A percentile compares a stretch with the other conserved stretches of the same genome.
phyloP scores from a whole-genome alignment of 2,329 filamentous ascomycete species.

The Cercospora sp. region DNA sequence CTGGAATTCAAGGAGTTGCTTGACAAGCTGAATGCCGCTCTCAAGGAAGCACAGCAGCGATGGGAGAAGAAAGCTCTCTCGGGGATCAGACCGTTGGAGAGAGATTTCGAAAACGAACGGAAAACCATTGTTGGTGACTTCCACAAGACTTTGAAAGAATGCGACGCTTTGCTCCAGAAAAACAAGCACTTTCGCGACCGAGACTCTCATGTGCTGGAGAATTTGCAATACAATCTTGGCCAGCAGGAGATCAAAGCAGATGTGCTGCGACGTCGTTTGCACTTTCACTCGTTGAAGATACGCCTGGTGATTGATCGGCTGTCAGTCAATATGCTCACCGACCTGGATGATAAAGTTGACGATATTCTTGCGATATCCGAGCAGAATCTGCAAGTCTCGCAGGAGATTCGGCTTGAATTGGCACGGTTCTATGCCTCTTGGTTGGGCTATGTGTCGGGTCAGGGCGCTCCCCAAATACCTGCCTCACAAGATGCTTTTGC shows the following conservation, averaged over 20 bases:
- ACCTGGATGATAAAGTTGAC: constrained; percentile 24
- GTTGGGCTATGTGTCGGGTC: constrained; percentile 18
- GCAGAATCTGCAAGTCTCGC: constrained; percentile 16
- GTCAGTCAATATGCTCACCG: constrained; percentile 23
- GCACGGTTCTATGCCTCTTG: constrained; percentile 13
- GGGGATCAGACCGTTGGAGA: constrained; percentile 17
- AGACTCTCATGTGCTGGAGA: constrained; percentile 24
- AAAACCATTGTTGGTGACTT: constrained; percentile 29
- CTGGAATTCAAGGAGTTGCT: constrained; percentile 24
- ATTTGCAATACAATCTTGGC: constrained; percentile 22
- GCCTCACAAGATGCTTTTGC: constrained; percentile 12
- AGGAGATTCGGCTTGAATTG: constrained; percentile 23
- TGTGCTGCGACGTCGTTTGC: constrained; percentile 25
- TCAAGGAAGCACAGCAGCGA: constrained; percentile 21
- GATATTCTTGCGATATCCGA: constrained; percentile 25
- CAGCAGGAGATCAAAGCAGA: constrained; percentile 24
- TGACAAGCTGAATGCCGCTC: constrained; percentile 20
- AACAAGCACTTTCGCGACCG: constrained; percentile 24
- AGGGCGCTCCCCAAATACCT: constrained; percentile 3
- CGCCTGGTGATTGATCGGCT: constrained; percentile 26
- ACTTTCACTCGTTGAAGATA: constrained; percentile 30
- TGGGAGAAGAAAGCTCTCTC: constrained; percentile 11
- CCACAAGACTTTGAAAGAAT: constrained; percentile 26
- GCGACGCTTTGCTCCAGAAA: constrained; percentile 25
- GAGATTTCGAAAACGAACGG: constrained; percentile 25